Percentiles rank a stretch among this genome's conserved stretches.
Conservation (phyloP, 768 basidiomycete species). For the Boletus vermiculosoides region DNA sequence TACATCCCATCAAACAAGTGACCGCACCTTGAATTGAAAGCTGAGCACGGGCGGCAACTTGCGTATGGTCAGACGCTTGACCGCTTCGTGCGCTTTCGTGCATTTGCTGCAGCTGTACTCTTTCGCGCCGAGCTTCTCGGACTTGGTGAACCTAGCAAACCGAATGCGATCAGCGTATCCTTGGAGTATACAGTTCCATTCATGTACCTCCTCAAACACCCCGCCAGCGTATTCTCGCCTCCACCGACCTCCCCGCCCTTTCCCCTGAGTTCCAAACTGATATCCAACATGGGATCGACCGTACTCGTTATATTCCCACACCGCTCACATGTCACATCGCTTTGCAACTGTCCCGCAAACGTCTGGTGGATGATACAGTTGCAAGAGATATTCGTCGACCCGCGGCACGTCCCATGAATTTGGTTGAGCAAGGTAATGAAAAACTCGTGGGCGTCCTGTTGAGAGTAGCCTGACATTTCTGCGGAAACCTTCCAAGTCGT, state of each 20-base stretch:
- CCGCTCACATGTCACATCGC: slow-evolving; percentile 84
- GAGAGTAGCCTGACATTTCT: slow-evolving; percentile 87
- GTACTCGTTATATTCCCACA: slow-evolving; percentile 79
- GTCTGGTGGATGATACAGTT: slow-evolving; percentile 91
- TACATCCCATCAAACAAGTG: neutral
- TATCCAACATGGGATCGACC: slow-evolving; percentile 86
- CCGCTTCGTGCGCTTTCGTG: slow-evolving; percentile 72
- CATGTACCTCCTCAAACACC: slow-evolving; percentile 69
- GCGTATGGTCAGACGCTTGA: slow-evolving; percentile 80
- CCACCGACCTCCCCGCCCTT: slow-evolving; percentile 44
- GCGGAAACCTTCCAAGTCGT: slow-evolving; percentile 78
- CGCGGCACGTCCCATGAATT: slow-evolving; percentile 76
- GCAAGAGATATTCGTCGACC: slow-evolving; percentile 74
- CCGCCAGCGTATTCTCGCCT: slow-evolving; percentile 67
- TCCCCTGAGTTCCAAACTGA: slow-evolving; percentile 78
- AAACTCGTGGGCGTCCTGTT: slow-evolving; percentile 92
- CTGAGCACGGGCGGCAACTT: slow-evolving; percentile 87
- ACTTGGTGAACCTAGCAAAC: slow-evolving; percentile 68
- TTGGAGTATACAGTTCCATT: neutral
- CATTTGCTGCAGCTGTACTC: slow-evolving; percentile 87
- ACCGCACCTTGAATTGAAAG: slow-evolving; percentile 83
- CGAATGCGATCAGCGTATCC: neutral
- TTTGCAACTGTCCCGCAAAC: slow-evolving; percentile 83
- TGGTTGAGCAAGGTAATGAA: slow-evolving; percentile 84
- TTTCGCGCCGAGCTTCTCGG: slow-evolving; percentile 79